Base-by-base conservation (phyloP, 1,284 basidiomycete species). In the Leccinum glutinopallens region DNA sequence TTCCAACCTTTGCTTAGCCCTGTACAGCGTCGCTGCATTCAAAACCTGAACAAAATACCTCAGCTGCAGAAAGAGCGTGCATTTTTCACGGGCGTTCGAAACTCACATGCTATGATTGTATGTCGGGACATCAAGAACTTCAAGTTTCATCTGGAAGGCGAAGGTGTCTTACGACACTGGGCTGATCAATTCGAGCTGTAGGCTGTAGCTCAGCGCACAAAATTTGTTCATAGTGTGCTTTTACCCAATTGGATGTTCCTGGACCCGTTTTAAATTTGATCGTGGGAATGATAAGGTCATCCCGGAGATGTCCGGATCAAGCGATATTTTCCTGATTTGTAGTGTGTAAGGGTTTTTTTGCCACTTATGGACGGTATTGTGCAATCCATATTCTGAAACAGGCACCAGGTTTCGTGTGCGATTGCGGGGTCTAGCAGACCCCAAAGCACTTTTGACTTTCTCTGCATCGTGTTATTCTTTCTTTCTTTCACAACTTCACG, bases 31-130 rank as follows among this genome's bases (percentile, higher is more conserved):
- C 64, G 83, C 80, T 54, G 76, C 70, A 41, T 82, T 76, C 75
- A 78, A 19, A 77, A 75, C 63, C 78, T 93, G 56, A 93, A 92
- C 74, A 79, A 78, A 60, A 80, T 93, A 19, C 90, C 90, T 5
- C 77, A 80, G 17, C 72, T 93, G 55, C 80, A 85, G 77, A 93
- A 92, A 74, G 83, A 90, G 69, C 75, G 82, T 15, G 87, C 82
- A 32, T 91, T 84, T 72, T 87, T 92, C 68, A 75, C 80, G 22
- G 77, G 78, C 2, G 80, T 87, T 51, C 72, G 77, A 53, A 92
- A 92, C 71, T 77, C 90, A 33, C 91, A 93, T 77, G 88, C 81
- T 10, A 80, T 85, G 63, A 89, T 93, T 67, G 80, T 93, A 7
- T 86, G 83, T 71, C 79, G 91, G 59, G 89, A 93, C 69, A 74